Base-by-base conservation (phyloP, 768 basidiomycete genomes). In the Pleurotus tuber-regium region DNA sequence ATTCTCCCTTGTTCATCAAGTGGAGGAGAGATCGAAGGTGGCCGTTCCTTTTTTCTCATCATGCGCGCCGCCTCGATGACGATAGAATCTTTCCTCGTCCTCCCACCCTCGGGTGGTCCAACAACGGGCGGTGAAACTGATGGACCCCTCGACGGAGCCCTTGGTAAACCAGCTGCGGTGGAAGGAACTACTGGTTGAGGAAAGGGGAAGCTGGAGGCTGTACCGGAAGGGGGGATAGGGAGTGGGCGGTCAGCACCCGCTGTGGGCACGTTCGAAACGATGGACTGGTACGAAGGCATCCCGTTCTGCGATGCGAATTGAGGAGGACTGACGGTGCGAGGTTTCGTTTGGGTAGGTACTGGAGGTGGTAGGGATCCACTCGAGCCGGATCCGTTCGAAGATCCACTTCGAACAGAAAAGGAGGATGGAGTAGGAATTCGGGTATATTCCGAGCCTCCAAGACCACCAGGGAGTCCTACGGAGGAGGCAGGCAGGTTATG, bases 51-150 rank as follows among this genome's bases (percentile, higher is more conserved):
- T 25, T 28, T 48, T 10, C 31, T 31, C 16, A 24, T 30, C n/a
- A 16, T 11, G 21, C 39, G 41, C 12, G 16, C 25, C 8, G 30
- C 33, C 14, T 41, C 51, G 46, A 41, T 43, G n/a, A 51, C 42
- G 12, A 53, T 11, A n/a, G 55, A 56, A 38, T 56, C 55, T 23
- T 53, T 56, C 18, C 55, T 48, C 26, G 39, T 49, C 5, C 55
- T 40, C 4, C 33, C 51, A 11, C 43, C 39, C 21, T 51, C 48
- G 2, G 31, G 23, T 10, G 25, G 31, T 21, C 33, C n/a, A 4
- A 30, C 4, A 23, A 24, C 16, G 14, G 46, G 46, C 10, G 46
- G 46, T 14, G 46, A 48, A 14, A 48, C 46, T 19, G 46, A 48
- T 33, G 31, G 25, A 11, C 12, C 26, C 25, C 43, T 25, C 6